phyloP scores from a whole-genome alignment of 371 early-diverging fungal genomes.

The Rhizoclosmatium hyalinum region DNA sequence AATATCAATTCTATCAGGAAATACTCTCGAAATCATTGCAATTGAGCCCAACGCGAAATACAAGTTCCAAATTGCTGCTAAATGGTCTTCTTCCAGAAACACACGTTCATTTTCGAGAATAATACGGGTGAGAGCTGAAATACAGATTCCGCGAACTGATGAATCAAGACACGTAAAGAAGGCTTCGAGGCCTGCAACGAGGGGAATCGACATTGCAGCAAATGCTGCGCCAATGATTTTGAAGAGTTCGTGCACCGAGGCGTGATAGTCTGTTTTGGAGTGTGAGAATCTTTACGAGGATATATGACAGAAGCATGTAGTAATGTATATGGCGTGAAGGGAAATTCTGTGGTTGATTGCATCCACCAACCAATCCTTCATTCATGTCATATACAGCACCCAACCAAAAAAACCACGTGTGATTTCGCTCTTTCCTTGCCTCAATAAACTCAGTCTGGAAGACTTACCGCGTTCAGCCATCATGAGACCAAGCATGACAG shows the following conservation, averaged over 20 bases:
- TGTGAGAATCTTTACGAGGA: neutral
- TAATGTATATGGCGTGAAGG: too few relatives aligned
- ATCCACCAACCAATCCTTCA: too few relatives aligned
- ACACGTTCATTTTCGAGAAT: constrained; percentile 55
- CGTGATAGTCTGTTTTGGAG: constrained; percentile 34
- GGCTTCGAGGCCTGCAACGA: constrained; percentile 59
- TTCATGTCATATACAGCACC: too few relatives aligned
- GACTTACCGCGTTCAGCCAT: constrained; percentile 47
- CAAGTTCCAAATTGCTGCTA: constrained; percentile 60
- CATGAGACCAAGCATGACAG: constrained; percentile 45
- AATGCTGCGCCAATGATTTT: constrained; percentile 48
- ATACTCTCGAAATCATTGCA: constrained; percentile 49
- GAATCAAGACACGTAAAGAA: constrained; percentile 53
- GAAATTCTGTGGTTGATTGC: too few relatives aligned
- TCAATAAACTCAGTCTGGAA: neutral
- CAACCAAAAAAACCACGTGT: neutral
- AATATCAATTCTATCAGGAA: constrained; percentile 57
- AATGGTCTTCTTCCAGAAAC: constrained; percentile 58
- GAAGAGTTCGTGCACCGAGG: constrained; percentile 50
- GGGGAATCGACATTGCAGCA: constrained; percentile 48
- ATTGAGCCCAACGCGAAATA: constrained; percentile 53
- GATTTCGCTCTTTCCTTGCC: neutral
- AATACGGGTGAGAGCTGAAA: constrained; percentile 51
- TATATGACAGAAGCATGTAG: neutral
- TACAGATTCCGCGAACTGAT: constrained; percentile 53